Evolutionary conservation across 2,329 filamentous ascomycete genomes (phyloP).

Genomic region (Cercospora canescens): DNA sequence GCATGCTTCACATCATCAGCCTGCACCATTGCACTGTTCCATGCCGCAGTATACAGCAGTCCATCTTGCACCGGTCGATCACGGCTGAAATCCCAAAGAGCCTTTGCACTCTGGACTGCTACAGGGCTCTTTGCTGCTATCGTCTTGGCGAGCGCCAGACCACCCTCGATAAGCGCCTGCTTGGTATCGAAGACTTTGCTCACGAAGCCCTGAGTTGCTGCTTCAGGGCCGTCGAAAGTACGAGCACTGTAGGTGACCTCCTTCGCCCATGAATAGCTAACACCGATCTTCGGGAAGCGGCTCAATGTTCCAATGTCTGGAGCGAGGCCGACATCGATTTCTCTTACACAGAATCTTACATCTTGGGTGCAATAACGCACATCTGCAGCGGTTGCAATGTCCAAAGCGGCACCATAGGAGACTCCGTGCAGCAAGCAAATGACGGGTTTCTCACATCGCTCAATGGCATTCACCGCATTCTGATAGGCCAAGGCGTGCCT

Average conservation of each 20-base stretch:
- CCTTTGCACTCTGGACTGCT: conserved; percentile 83
- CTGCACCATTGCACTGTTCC: conserved; percentile 28
- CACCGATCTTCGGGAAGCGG: conserved; percentile 71
- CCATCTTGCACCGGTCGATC: conserved; percentile 72
- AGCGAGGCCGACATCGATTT: conserved; percentile 78
- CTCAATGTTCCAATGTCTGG: conserved; percentile 76
- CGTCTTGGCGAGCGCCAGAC: conserved; percentile 61
- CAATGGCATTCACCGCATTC: conserved; percentile 69
- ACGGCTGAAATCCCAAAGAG: conserved; percentile 76
- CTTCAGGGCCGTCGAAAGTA: conserved; percentile 67
- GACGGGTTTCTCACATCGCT: conserved; percentile 86
- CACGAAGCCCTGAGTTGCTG: conserved; percentile 67
- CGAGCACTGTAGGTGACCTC: conserved; percentile 71
- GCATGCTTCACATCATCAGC: conserved; percentile 26
- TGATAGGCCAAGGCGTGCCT: conserved; percentile 77
- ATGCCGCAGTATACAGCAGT: conserved; percentile 23
- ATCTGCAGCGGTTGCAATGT: conserved; percentile 66
- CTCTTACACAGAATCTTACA: conserved; percentile 69
- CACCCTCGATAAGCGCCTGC: conserved; percentile 61
- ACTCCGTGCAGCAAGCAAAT: conserved; percentile 78
- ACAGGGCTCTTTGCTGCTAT: conserved; percentile 84
- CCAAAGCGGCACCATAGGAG: conserved; percentile 74
- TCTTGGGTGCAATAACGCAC: conserved; percentile 62
- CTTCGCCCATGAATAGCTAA: conserved; percentile 71
- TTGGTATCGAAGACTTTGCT: conserved; percentile 64